These are phyloP conservation scores for Entomortierella beljakovae DNA, from an alignment of 192 early-diverging fungal genomes.

Conservation along the genomic window DNA sequence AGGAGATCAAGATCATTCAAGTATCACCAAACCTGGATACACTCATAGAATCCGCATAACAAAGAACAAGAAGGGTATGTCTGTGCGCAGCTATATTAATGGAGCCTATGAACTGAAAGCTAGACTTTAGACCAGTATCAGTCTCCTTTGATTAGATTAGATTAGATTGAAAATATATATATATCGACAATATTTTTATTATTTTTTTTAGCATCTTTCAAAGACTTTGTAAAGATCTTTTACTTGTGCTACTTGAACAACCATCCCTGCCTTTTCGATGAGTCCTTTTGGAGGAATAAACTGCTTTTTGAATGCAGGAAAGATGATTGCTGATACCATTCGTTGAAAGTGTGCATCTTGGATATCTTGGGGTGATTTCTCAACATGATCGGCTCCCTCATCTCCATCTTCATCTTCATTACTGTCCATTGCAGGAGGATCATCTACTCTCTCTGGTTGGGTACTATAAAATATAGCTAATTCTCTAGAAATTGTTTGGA, in stretches of 20 bases:
- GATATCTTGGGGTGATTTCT: slow-evolving; percentile 27
- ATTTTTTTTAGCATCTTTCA: slow-evolving; percentile 86
- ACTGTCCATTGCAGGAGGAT: slow-evolving; percentile 2
- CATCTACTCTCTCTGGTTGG: slow-evolving; percentile 57
- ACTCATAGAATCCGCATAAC: slow-evolving; percentile 36
- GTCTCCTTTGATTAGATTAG: not conserved
- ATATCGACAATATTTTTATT: slow-evolving; percentile 8
- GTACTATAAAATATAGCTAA: slow-evolving; percentile 74
- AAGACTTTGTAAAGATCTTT: slow-evolving; percentile 95
- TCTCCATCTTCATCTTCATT: not conserved
- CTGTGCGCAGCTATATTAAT: slow-evolving; percentile 30
- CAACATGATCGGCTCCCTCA: slow-evolving; percentile 9
- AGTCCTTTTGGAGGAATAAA: slow-evolving; percentile 76
- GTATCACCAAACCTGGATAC: slow-evolving; percentile 16
- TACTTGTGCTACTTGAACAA: slow-evolving; percentile 85
- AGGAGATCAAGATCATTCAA: slow-evolving; percentile 58
- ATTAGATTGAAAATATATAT: not conserved
- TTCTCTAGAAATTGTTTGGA: slow-evolving; percentile 76
- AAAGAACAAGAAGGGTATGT: slow-evolving; percentile 46
- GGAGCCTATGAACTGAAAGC: slow-evolving; percentile 34
- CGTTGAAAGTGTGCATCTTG: slow-evolving; percentile 27
- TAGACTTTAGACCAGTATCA: slow-evolving; percentile 18
- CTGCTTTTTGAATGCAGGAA: slow-evolving; percentile 81
- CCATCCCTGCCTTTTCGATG: slow-evolving; percentile 64
- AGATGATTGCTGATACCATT: slow-evolving; percentile 61